Percentiles rank a stretch among this genome's conserved stretches.
Evolutionary conservation across 495 filamentous ascomycete genomes (phyloP).

Genomic region (Sabuloglossum arenarium): DNA sequence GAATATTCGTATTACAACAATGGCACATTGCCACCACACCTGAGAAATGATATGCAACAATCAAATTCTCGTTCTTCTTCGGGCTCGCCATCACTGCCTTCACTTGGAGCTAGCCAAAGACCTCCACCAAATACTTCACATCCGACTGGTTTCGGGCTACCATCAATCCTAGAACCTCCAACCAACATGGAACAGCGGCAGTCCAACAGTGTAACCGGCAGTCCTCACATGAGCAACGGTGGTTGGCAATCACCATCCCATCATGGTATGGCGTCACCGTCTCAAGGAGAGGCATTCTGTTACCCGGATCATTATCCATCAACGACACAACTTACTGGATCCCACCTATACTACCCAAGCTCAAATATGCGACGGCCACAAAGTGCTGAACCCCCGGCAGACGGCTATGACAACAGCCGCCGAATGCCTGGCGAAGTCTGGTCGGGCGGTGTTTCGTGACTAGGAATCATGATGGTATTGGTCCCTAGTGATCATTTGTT

Average conservation of each 20-base stretch:
- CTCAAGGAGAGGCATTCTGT: slow-evolving; percentile 40
- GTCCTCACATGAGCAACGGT: slow-evolving; percentile 49
- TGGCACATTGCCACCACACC: slow-evolving; percentile 58
- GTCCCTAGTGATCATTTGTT: background rate
- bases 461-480: background rate
- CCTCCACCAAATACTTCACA: slow-evolving; percentile 60
- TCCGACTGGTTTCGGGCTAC: slow-evolving; percentile 58
- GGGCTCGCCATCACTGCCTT: slow-evolving; percentile 36
- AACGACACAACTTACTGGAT: slow-evolving; percentile 31
- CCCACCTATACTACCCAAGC: slow-evolving; percentile 42
- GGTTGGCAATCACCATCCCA: slow-evolving; percentile 59
- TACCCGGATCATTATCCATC: slow-evolving; percentile 45
- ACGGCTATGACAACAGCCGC: slow-evolving; percentile 42
- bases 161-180: slow-evolving; percentile 74
- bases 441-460: background rate
- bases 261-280: slow-evolving; percentile 38
- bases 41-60: slow-evolving; percentile 53
- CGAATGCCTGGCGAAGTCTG: slow-evolving; percentile 15
- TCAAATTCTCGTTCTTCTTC: slow-evolving; percentile 46
- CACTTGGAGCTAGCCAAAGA: slow-evolving; percentile 28
- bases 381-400: slow-evolving; percentile 39
- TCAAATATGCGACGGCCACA: slow-evolving; percentile 43
- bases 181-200: slow-evolving; percentile 49
- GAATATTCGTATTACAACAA: slow-evolving; percentile 37
- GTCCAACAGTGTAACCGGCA: slow-evolving; percentile 38